These are phyloP conservation scores for Marasmius oreades DNA, from an alignment of 1,284 basidiomycete species.

Conservation along the genomic window DNA sequence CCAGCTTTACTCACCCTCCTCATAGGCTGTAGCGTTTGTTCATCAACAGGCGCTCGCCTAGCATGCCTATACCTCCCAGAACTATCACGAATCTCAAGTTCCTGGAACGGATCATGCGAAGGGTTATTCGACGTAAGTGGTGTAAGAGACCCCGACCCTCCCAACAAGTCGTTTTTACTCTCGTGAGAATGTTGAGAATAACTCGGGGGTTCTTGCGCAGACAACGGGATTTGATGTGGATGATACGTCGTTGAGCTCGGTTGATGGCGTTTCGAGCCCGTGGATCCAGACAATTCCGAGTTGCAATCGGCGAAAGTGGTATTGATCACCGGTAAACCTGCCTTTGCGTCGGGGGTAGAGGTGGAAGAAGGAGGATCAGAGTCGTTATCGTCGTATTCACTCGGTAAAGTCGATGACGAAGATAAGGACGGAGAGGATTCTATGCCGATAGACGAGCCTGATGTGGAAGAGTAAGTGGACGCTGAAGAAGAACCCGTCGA, in stretches of 20 bases:
- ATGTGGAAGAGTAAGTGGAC: not conserved
- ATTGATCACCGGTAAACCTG: not conserved
- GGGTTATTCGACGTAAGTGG: not conserved
- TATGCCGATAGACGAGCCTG: not conserved
- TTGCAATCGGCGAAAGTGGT: not conserved
- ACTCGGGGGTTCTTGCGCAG: conserved; percentile 10
- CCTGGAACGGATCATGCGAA: conserved; percentile 67
- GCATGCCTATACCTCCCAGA: conserved; percentile 82
- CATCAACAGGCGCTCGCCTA: conserved; percentile 79
- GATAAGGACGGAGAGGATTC: not conserved
- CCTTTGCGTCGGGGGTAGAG: not conserved
- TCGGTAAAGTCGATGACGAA: not conserved
- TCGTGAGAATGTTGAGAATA: not conserved
- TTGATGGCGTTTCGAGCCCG: not conserved
- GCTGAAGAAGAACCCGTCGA: not conserved
- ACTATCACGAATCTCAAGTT: conserved; percentile 82
- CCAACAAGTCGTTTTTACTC: not conserved
- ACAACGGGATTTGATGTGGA: not conserved
- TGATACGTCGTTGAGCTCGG: not conserved
- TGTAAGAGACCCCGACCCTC: not conserved
- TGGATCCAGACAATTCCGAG: not conserved
- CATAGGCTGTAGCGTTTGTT: conserved; percentile 81
- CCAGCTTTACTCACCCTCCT: conserved; percentile 87
- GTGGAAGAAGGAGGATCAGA: not conserved
- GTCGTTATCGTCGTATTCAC: not conserved